A percentile compares a stretch with the other conserved stretches of the same genome.
These are phyloP conservation scores for Soucietia sequanensis DNA, from an alignment of 805 yeast genomes.

Conservation along the genomic window DNA sequence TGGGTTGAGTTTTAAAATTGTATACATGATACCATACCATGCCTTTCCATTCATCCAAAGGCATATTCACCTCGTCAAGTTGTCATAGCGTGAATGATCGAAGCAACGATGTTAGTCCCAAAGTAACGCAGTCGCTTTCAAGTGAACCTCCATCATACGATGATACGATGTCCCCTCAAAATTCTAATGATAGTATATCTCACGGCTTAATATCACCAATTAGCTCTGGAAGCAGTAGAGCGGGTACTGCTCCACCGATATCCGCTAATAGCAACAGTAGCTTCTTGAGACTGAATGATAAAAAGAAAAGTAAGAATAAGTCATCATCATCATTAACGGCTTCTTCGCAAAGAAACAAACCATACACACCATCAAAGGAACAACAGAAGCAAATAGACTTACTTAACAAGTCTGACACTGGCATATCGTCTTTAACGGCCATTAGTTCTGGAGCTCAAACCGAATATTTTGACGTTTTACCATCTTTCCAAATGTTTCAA, in stretches of 20 bases:
- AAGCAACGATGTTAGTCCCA: no score
- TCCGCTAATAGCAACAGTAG: conserved; percentile 1
- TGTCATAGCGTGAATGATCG: no score
- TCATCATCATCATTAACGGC: no score
- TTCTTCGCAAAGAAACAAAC: conserved; percentile 17
- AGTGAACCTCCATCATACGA: conserved; percentile 6
- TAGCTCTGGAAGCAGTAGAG: background rate
- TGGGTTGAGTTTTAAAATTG: no score
- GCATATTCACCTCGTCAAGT: no score
- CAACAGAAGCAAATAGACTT: conserved; percentile 35
- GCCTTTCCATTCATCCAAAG: no score
- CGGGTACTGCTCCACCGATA: conserved; percentile 3
- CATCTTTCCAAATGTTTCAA: conserved; percentile 69
- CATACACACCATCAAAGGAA: conserved; percentile 34
- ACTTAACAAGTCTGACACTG: conserved; percentile 9
- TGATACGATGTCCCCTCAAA: conserved; percentile 4
- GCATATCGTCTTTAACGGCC: conserved; percentile 17
- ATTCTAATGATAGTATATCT: background rate
- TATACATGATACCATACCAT: no score
- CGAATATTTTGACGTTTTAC: conserved; percentile 55
- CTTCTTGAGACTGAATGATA: background rate
- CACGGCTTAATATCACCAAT: background rate
- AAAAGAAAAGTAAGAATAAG: conserved; percentile 1
- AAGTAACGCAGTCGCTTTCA: conserved; percentile 1
- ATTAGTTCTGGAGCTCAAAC: conserved; percentile 29